phyloP scores from a whole-genome alignment of 495 filamentous ascomycete species.

The Saxispiralis lemnorum region DNA sequence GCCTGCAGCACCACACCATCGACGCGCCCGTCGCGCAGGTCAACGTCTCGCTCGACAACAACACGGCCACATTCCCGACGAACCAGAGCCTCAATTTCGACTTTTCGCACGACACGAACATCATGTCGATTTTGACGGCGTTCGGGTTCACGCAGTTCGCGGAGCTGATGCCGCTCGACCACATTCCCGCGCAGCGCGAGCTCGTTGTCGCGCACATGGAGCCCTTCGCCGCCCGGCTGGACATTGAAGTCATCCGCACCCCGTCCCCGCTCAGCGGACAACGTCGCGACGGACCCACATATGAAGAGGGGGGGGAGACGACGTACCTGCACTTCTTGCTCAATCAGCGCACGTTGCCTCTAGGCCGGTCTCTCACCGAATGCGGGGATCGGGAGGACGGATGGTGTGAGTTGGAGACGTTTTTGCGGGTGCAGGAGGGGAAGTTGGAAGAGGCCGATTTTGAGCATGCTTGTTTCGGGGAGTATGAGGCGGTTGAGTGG shows the following conservation, averaged over 20 bases:
- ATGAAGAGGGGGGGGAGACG: constrained; percentile 26
- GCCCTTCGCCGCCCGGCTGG: constrained; percentile 42
- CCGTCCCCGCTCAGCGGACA: constrained; percentile 32
- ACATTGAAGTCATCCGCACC: constrained; percentile 46
- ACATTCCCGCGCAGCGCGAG: constrained; percentile 29
- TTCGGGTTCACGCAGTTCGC: constrained; percentile 40
- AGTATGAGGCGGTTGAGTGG: constrained; percentile 28
- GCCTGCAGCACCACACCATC: constrained; percentile 37
- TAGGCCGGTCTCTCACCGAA: constrained; percentile 36
- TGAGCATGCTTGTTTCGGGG: constrained; percentile 37
- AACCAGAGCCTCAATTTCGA: constrained; percentile 31
- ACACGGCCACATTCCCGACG: constrained; percentile 30
- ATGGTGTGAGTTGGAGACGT: constrained; percentile 44
- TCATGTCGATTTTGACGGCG: constrained; percentile 28
- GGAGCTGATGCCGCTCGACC: constrained; percentile 25
- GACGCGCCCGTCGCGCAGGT: constrained; percentile 36
- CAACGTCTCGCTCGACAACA: constrained; percentile 37
- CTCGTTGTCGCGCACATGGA: constrained; percentile 39
- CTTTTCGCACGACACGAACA: constrained; percentile 24
- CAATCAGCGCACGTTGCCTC: constrained; percentile 44
- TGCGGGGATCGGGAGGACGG: constrained; percentile 43
- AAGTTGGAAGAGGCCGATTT: constrained; percentile 31
- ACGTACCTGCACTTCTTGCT: constrained; percentile 47
- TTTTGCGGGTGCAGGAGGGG: constrained; percentile 33
- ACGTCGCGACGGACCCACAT: constrained; percentile 19